Evolutionary conservation across 495 filamentous ascomycete genomes (phyloP).

Genomic region (Aspergillus asperescens): DNA sequence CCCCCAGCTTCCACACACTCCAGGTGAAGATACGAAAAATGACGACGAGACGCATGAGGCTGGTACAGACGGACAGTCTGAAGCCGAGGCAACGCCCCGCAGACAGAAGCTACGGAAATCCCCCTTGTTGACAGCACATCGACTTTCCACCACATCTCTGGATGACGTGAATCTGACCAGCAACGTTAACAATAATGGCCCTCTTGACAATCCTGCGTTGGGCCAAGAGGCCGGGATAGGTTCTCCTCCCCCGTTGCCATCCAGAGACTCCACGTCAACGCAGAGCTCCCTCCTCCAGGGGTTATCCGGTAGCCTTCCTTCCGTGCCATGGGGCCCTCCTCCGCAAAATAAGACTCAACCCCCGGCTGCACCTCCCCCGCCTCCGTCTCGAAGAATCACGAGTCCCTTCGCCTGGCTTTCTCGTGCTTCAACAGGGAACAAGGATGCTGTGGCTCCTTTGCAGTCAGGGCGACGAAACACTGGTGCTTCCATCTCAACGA

Average conservation of each 20-base stretch:
- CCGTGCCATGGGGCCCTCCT: conserved; percentile 47
- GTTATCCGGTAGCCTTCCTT: conserved; percentile 46
- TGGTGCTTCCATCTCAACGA: conserved; percentile 64
- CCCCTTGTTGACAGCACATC: conserved; percentile 54
- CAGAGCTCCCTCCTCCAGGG: conserved; percentile 43
- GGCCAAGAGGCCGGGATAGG: conserved; percentile 28
- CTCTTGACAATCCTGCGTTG: conserved; percentile 18
- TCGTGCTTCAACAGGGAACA: conserved; percentile 58
- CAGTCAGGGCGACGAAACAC: conserved; percentile 58
- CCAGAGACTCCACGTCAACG: conserved; percentile 43
- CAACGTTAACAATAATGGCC: conserved; percentile 38
- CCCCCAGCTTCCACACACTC: conserved; percentile 30
- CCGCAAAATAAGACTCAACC: conserved; percentile 37
- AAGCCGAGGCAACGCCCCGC: conserved; percentile 32
- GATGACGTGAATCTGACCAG: conserved; percentile 67
- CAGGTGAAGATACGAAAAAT: conserved; percentile 31
- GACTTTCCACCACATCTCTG: conserved; percentile 58
- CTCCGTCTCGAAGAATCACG: conserved; percentile 60
- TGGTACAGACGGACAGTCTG: conserved; percentile 22
- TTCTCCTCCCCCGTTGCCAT: conserved; percentile 46
- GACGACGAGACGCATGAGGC: conserved; percentile 25
- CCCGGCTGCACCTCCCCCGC: conserved; percentile 40
- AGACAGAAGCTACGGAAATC: conserved; percentile 42
- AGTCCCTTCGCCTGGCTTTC: conserved; percentile 84
- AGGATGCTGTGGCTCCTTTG: conserved; percentile 51